Evolutionary conservation across 106 monocot species (phyloP), one percentile per base, ranked within the genome.

Genomic region (Platanthera zijinensis): DNA sequence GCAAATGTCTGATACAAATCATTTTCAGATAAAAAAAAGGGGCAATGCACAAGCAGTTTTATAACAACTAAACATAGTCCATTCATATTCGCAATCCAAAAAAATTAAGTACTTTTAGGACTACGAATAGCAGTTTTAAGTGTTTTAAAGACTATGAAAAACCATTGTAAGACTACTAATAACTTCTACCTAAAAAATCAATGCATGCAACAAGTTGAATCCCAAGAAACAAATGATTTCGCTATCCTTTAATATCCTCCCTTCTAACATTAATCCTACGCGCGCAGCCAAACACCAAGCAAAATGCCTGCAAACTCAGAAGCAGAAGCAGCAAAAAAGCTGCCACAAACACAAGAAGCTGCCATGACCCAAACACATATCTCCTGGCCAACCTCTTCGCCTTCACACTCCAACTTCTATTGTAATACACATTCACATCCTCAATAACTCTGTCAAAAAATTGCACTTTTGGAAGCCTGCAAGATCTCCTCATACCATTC

Each of bases 401-500:
- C 64, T 52, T 75, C 17, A 84, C 79, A 17, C 30, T 79, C 75
- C 75, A 76, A 19, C 69, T 76, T 2, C 19, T 79, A 48, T 61
- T 51, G 19, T 79, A 79, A 48, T 79, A 84, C 30, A 17, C 52
- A 22, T 84, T 84, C 51, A 84, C 76, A 10, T 76, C 83, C 52
- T 79, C 62, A 7, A 84, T 79, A 2, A 75, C 79, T 51, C 39
- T 25, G 51, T 84, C 83, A 59, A 84, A 50, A 11, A 61, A 68
- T n/a, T 12, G 30, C 71, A 63, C 79, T 57, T 74, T 84, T 12
- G 75, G 75, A 28, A 79, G 19, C 83, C 19, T 84, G 47, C 79
- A 59, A 5, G 83, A 75, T 30, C 66, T 69, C 71, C 76, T 76
- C 83, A 84, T 79, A 39, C 79, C 83, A 15, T 84, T 84, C 83